These are phyloP conservation scores for Russula ochroleuca DNA, from an alignment of 768 basidiomycete species.

Conservation along the genomic window DNA sequence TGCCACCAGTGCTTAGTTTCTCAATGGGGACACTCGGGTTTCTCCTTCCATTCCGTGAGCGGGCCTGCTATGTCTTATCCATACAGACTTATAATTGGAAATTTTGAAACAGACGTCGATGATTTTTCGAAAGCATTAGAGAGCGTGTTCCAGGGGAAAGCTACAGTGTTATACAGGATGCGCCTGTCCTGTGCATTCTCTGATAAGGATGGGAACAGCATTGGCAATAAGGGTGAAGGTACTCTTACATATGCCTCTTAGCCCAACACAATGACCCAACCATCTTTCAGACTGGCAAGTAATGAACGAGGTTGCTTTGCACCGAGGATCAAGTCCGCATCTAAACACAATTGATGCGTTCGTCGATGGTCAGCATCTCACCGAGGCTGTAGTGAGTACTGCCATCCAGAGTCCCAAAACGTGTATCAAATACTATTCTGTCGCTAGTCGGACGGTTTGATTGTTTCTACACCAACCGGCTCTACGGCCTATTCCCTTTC, in stretches of 20 bases:
- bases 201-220: slow-evolving; percentile 53
- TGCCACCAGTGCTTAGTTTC: slow-evolving; percentile 87
- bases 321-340: slow-evolving; percentile 87
- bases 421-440: slow-evolving; percentile 20
- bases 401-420: slow-evolving; percentile 10
- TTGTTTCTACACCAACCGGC: slow-evolving; percentile 93
- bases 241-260: background rate
- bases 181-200: slow-evolving; percentile 79
- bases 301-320: slow-evolving; percentile 94
- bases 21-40: slow-evolving; percentile 94
- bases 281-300: slow-evolving; percentile 78
- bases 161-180: slow-evolving; percentile 85
- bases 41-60: slow-evolving; percentile 87
- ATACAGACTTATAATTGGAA: background rate
- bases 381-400: slow-evolving; percentile 83
- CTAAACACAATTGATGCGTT: slow-evolving; percentile 90
- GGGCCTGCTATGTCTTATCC: background rate
- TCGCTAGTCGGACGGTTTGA: slow-evolving; percentile 82
- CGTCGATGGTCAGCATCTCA: slow-evolving; percentile 92
- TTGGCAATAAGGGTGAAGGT: slow-evolving; percentile 59
- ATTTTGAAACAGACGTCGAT: slow-evolving; percentile 64
- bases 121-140: slow-evolving; percentile 77
- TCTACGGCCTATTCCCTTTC: slow-evolving; percentile 96
- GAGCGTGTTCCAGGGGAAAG: slow-evolving; percentile 73
- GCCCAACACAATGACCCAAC: slow-evolving; percentile 16